Percentiles rank a stretch among this genome's conserved stretches.
Evolutionary conservation across 2,329 filamentous ascomycete species (phyloP).

Genomic region (Penicillium frequentans): DNA sequence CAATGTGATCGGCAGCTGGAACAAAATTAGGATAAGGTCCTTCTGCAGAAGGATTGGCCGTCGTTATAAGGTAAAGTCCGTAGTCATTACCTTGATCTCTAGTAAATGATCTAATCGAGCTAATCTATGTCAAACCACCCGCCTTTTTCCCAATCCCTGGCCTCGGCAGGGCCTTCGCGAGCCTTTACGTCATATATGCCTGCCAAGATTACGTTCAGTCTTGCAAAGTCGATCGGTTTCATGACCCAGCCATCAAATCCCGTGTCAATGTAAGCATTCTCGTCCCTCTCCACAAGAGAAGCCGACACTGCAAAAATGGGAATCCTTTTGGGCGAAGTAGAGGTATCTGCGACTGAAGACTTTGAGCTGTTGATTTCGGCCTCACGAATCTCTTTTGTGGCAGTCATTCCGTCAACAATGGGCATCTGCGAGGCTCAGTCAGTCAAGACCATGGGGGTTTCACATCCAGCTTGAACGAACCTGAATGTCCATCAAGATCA

Average conservation of each 20-base stretch:
- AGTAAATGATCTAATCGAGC: neutral
- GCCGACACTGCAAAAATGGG: constrained; percentile 89
- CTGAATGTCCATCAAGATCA: constrained; percentile 92
- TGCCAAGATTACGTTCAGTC: constrained; percentile 66
- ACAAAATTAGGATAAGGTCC: too few species aligned
- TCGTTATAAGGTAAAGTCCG: too few species aligned
- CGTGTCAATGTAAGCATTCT: constrained; percentile 72
- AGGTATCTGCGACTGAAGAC: constrained; percentile 58
- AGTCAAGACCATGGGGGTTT: neutral
- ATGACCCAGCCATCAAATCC: constrained; percentile 56
- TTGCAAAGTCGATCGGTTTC: constrained; percentile 81
- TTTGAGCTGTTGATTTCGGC: constrained; percentile 61
- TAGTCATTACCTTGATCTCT: too few species aligned
- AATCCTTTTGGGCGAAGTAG: constrained; percentile 56
- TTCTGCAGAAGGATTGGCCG: too few species aligned
- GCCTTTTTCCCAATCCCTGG: constrained; percentile 79
- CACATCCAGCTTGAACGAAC: constrained; percentile 49
- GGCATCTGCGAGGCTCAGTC: constrained; percentile 68
- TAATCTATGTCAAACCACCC: constrained; percentile 67
- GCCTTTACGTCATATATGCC: constrained; percentile 65
- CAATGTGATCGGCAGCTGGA: too few species aligned
- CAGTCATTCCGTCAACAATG: constrained; percentile 80
- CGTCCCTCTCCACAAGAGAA: constrained; percentile 67
- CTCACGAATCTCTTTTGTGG: constrained; percentile 79
- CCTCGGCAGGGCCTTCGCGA: constrained; percentile 60